A percentile compares a stretch with the other conserved stretches of the same genome.
phyloP scores from a whole-genome alignment of 2,329 filamentous ascomycete species.

The Golovinomyces cichoracearum region DNA sequence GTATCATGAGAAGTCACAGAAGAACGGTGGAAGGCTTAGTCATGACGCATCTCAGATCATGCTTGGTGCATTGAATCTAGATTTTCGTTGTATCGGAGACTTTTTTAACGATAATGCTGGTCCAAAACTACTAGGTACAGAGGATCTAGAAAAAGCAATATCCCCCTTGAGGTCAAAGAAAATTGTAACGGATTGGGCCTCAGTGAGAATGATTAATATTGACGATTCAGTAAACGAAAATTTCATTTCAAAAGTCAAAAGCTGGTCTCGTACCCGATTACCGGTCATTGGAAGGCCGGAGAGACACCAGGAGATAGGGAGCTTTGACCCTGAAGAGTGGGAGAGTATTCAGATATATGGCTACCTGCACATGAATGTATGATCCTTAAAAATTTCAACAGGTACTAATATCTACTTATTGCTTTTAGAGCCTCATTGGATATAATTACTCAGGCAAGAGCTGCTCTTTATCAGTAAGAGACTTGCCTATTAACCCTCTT shows the following conservation, averaged over 20 bases:
- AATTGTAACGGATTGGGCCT: conserved; percentile 8
- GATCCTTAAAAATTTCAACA: neutral
- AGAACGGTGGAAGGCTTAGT: conserved; percentile 8
- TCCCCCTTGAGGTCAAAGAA: neutral
- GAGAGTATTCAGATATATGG: conserved; percentile 7
- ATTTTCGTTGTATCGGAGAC: conserved; percentile 6
- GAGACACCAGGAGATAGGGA: neutral
- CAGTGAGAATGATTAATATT: conserved; percentile 9
- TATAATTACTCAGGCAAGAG: neutral
- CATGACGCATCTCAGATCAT: conserved; percentile 8
- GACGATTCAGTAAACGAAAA: conserved; percentile 8
- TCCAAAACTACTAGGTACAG: conserved; percentile 1
- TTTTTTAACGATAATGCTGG: conserved; percentile 1
- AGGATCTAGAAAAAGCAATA: conserved; percentile 9
- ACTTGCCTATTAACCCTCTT: conserved; percentile 11
- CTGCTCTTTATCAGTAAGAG: conserved; percentile 7
- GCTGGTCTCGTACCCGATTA: conserved; percentile 12
- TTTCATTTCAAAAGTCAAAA: conserved; percentile 10
- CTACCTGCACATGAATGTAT: conserved; percentile 11
- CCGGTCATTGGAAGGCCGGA: conserved; percentile 9
- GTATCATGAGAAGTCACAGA: conserved; percentile 8
- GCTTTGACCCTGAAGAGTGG: conserved; percentile 2
- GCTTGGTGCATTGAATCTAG: conserved; percentile 10
- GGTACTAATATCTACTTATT: neutral
- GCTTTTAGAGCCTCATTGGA: conserved; percentile 7